Evolutionary conservation across 2,329 filamentous ascomycete genomes (phyloP).

Genomic region (Cladosporium sp.): DNA sequence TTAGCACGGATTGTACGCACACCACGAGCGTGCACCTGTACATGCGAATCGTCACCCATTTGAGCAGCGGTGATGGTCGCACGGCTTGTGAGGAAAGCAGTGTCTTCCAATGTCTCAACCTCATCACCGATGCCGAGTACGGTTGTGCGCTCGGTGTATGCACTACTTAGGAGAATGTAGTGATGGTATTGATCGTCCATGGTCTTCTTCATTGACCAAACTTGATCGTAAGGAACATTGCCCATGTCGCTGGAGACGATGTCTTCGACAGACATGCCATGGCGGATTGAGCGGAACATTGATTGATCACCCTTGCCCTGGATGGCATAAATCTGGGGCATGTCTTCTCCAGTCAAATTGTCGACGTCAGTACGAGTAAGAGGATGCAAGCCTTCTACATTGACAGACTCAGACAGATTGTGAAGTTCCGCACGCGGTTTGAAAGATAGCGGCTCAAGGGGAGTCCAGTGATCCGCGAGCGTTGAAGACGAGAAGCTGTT

Average conservation of each 20-base stretch:
- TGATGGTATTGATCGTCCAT: conserved; percentile 80
- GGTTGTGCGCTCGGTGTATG: conserved; percentile 55
- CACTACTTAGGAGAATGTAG: conserved; percentile 76
- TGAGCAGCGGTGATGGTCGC: conserved; percentile 90
- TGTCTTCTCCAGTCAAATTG: conserved; percentile 86
- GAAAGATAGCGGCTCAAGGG: conserved; percentile 79
- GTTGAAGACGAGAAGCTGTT: conserved; percentile 50
- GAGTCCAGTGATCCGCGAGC: conserved; percentile 65
- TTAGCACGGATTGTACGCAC: conserved; percentile 82
- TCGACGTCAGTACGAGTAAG: conserved; percentile 86
- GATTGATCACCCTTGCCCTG: conserved; percentile 86
- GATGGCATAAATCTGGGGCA: conserved; percentile 91
- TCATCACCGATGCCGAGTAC: conserved; percentile 95
- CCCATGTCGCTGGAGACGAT: conserved; percentile 27
- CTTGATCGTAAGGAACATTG: conserved; percentile 37
- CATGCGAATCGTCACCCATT: conserved; percentile 83
- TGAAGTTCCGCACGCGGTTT: conserved; percentile 73
- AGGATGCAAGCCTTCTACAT: conserved; percentile 73
- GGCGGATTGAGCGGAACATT: conserved; percentile 84
- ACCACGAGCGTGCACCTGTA: conserved; percentile 95
- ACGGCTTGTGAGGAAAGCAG: conserved; percentile 82
- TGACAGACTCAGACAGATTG: conserved; percentile 54
- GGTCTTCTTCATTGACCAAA: conserved; percentile 91
- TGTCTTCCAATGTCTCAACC: conserved; percentile 91
- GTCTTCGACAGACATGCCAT: conserved; percentile 88